These are phyloP conservation scores for Colletotrichum godetiae DNA, from an alignment of 2,329 filamentous ascomycete species.

Conservation along the genomic window DNA sequence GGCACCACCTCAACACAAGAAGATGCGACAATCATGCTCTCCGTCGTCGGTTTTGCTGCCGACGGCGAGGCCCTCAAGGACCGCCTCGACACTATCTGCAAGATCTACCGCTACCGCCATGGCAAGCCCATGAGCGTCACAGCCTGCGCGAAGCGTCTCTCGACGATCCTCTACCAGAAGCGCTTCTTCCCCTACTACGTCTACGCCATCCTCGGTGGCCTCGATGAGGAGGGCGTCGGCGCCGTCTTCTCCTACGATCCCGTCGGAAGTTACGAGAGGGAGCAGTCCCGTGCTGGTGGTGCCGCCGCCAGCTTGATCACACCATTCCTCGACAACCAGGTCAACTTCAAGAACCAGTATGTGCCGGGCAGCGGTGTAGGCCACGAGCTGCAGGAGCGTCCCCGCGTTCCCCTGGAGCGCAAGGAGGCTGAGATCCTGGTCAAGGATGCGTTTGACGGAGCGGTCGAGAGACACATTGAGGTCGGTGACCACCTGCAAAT, in stretches of 20 bases:
- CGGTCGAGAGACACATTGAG: conserved; percentile 98
- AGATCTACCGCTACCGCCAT: conserved; percentile 99
- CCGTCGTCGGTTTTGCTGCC: conserved; percentile 94
- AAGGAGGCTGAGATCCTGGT: conserved; percentile 86
- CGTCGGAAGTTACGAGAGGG: conserved; percentile 96
- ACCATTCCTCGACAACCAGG: conserved; percentile 99
- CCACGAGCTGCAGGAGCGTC: conserved; percentile 80
- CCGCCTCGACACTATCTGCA: conserved; percentile 92
- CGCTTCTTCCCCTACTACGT: conserved; percentile 99
- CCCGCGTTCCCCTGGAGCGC: conserved; percentile 76
- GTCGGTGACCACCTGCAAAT: conserved; percentile 97
- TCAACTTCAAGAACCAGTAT: conserved; percentile 99
- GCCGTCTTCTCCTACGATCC: conserved; percentile 98
- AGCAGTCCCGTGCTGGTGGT: conserved; percentile 94
- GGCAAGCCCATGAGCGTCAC: conserved; percentile 95
- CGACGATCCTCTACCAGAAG: conserved; percentile 96
- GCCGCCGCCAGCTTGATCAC: conserved; percentile 96
- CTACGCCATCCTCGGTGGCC: conserved; percentile 89
- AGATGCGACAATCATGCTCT: conserved; percentile 87
- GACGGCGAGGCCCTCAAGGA: conserved; percentile 95
- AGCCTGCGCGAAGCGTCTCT: conserved; percentile 93
- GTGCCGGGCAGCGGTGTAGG: conserved; percentile 86
- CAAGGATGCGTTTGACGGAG: conserved; percentile 97
- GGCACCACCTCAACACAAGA: conserved; percentile 88
- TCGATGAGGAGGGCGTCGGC: conserved; percentile 94